A percentile compares a stretch with the other conserved stretches of the same genome.
Conservation (phyloP, 768 basidiomycete species). For the Leccinum pellstonianum region DNA sequence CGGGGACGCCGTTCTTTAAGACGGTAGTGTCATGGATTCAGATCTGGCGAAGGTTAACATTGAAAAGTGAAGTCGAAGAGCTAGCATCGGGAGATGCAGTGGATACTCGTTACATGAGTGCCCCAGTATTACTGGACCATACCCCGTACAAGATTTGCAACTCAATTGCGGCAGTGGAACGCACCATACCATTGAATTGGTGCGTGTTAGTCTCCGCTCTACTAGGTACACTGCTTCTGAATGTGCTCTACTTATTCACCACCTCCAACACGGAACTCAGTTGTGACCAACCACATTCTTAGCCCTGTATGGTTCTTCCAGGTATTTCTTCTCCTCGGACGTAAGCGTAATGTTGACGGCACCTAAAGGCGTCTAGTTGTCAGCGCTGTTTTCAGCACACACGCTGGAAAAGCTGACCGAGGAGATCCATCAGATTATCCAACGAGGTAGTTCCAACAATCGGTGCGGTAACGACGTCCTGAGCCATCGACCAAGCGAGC, state of each 20-base stretch:
- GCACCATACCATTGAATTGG: not conserved
- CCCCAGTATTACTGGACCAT: too few species aligned
- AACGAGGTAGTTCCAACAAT: constrained; percentile 12
- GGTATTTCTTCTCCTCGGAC: constrained; percentile 10
- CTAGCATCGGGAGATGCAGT: too few species aligned
- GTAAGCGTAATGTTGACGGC: constrained; percentile 9
- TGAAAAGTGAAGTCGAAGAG: too few species aligned
- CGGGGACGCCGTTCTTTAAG: too few species aligned
- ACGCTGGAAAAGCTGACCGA: not conserved
- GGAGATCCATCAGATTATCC: constrained; percentile 11
- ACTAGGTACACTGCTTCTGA: not conserved
- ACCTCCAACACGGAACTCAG: constrained; percentile 12
- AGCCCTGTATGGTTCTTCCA: constrained; percentile 11
- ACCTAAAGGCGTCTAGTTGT: not conserved
- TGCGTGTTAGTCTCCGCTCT: not conserved
- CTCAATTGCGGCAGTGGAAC: too few species aligned
- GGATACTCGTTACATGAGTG: too few species aligned
- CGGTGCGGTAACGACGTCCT: constrained; percentile 8
- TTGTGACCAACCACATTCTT: constrained; percentile 44
- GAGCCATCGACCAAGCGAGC: constrained; percentile 7
- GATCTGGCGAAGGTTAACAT: too few species aligned
- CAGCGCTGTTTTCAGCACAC: not conserved
- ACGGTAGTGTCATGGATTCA: too few species aligned
- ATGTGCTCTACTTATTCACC: not conserved
- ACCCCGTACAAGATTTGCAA: too few species aligned